Evolutionary conservation across 768 basidiomycete species (phyloP), one percentile per base, ranked within the genome.

Genomic region (Ephemerocybe angulata): DNA sequence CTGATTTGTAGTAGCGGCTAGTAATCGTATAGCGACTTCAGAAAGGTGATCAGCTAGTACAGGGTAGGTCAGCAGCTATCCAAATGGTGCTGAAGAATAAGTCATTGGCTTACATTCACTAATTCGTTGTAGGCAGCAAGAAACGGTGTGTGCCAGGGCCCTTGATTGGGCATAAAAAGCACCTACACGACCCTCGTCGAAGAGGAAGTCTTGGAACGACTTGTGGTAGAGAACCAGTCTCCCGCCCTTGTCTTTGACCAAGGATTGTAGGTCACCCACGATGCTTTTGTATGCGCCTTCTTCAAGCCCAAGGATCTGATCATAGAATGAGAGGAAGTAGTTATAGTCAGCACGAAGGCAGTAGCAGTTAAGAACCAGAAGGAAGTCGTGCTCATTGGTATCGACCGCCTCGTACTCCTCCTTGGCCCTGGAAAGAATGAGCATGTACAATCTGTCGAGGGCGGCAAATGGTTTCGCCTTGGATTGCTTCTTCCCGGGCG

Each of bases 391-490:
- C n/a, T n/a, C 5, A 19, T 13, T n/a, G 21, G 2, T 7, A 28
- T 47, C 25, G 8, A 15, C 28, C n/a, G 46, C 46, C n/a, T 29
- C 46, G 30, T 47, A 47, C 12, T 24, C 24, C 13, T 21, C 46
- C 21, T 28, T 27, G 15, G 46, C 46, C 1, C 13, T 28, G 7
- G 46, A 47, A 3, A 58, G 11, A 19, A 58, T 54, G 27, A 38
- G 37, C 4, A 22, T 48, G 24, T 58, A 54, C 6, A 58, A 41
- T 2, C 27, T 22, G 19, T 58, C 57, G n/a, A 58, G 57, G 1
- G 35, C 31, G 1, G 28, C 41, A 41, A 58, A 44, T n/a, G 57
- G 57, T 25, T 40, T 44, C 38, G 8, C n/a, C n/a, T n/a, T n/a
- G n/a, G n/a, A n/a, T n/a, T n/a, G n/a, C n/a, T n/a, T 12, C 17